Evolutionary conservation across 768 basidiomycete genomes (phyloP).

Genomic region (Pilatotrama ljubarskyi): DNA sequence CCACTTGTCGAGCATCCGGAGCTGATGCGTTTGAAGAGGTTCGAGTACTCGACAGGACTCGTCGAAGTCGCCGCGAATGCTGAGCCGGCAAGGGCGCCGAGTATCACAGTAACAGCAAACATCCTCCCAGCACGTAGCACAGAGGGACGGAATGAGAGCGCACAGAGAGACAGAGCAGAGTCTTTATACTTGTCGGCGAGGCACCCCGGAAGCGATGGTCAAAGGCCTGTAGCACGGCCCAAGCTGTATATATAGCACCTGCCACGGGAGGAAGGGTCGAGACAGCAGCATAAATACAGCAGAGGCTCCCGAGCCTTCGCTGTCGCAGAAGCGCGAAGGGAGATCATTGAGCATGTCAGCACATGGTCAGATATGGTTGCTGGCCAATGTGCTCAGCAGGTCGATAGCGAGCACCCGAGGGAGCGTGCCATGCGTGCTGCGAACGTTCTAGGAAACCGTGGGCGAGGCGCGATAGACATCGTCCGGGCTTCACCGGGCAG

Average conservation of each 20-base stretch:
- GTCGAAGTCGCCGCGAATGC: conserved; percentile 24
- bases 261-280: background rate
- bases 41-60: conserved; percentile 9
- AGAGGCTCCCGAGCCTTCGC: conserved; percentile 3
- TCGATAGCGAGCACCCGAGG: conserved; percentile 6
- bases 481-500: no score
- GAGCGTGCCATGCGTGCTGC: conserved; percentile 2
- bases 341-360: background rate
- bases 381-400: background rate
- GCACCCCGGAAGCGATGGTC: no score
- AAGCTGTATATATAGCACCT: background rate
- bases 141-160: background rate
- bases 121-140: conserved; percentile 11
- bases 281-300: background rate
- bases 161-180: background rate
- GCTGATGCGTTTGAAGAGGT: conserved; percentile 37
- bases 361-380: conserved; percentile 5
- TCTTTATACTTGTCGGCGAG: no score
- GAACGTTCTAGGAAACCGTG: background rate
- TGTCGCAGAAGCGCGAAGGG: background rate
- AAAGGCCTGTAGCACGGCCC: background rate
- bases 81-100: conserved; percentile 25
- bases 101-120: conserved; percentile 26
- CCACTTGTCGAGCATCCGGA: conserved; percentile 58
- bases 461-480: background rate